Base-by-base conservation (phyloP, 768 basidiomycete genomes). In the Floccularia luteovirens region DNA sequence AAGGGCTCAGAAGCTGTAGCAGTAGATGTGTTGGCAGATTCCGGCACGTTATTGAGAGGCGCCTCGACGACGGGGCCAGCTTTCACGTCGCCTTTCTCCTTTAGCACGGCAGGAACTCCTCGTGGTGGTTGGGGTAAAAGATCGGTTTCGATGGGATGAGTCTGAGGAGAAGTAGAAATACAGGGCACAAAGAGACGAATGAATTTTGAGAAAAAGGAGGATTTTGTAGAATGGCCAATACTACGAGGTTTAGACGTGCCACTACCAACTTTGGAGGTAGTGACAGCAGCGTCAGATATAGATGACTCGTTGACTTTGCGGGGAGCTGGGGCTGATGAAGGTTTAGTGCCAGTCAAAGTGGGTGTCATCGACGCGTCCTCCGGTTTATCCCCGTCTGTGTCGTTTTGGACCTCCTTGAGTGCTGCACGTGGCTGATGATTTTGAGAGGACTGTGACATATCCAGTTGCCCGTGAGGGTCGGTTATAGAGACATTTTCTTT, bases 141-240 rank as follows among this genome's bases (percentile, higher is more conserved):
- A n/a, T n/a, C n/a, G n/a, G n/a, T 51, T 30, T 77, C 72, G 36
- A 70, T 45, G 34, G 56, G 52, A 42, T 75, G 73, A n/a, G 69
- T 61, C 28, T 62, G 53, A 14, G 69, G 52, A 14, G 68, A 74
- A 16, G 76, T 66, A n/a, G 72, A 66, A 34, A 82, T 60, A 44
- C 84, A 87, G 24, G 83, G 84, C 36, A 85, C 68, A 39, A 86
- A 68, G 44, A 72, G 68, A 46, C 67, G 74, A 38, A 85, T 54
- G 42, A 86, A 61, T 54, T 69, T 76, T 38, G 74, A 70, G 43
- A 82, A 58, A 49, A 84, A 70, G 17, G 79, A 76, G 30, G 64
- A 60, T 62, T 71, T 71, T 47, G 60, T 39, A 10, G 47, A 36
- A 38, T 43, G 43, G 20, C 44, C 31, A 20, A 41, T 14, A 11